phyloP scores from a whole-genome alignment of 768 basidiomycete species.

The Tricholoma furcatifolium region DNA sequence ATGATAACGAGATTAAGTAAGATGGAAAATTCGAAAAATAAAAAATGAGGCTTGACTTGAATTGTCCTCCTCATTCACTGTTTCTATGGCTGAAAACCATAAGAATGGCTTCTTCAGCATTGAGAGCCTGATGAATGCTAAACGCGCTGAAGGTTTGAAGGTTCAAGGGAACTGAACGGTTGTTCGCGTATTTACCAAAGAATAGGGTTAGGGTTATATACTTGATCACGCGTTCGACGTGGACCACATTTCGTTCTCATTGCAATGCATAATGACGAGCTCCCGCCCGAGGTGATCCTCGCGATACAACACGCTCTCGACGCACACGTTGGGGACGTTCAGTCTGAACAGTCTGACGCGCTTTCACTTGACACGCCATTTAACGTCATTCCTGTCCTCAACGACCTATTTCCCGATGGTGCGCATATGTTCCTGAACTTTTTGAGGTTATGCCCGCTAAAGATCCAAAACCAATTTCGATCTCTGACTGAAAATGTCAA shows the following conservation, averaged over 20 bases:
- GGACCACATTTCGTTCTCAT: constrained; percentile 6
- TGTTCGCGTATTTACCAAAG: no score
- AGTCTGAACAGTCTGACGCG: constrained; percentile 55
- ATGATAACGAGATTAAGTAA: no score
- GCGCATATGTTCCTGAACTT: constrained; percentile 16
- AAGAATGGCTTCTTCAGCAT: no score
- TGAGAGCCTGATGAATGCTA: no score
- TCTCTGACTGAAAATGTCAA: constrained; percentile 1
- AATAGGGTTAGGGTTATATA: constrained; percentile 24
- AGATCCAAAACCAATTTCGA: constrained; percentile 14
- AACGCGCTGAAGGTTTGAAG: no score
- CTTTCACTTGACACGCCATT: constrained; percentile 50
- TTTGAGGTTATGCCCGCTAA: constrained; percentile 7
- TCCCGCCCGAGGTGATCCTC: constrained; percentile 66
- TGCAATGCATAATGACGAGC: constrained; percentile 44
- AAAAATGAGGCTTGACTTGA: no score
- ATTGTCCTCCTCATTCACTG: no score
- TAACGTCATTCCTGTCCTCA: constrained; percentile 54
- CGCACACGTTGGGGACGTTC: constrained; percentile 37
- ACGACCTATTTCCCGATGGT: constrained; percentile 83
- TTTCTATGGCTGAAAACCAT: no score
- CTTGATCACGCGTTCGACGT: constrained; percentile 11
- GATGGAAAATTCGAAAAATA: no score
- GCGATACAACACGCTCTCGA: constrained; percentile 73
- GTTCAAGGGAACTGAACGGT: no score